These are phyloP conservation scores for Pittosporum tobira DNA, from an alignment of 129 eudicot species.

Conservation along the genomic window DNA sequence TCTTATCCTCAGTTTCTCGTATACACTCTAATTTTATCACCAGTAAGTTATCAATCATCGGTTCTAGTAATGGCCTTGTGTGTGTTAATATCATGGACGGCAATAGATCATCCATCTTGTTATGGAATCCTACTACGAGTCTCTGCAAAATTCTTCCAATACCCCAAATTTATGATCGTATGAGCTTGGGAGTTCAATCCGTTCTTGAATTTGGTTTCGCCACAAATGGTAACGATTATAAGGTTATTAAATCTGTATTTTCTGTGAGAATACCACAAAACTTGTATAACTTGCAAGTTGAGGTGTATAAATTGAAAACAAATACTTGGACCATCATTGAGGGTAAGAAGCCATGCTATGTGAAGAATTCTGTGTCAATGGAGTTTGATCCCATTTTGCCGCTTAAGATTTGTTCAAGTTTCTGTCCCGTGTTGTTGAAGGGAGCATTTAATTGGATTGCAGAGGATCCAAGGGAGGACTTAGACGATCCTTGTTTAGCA, in stretches of 20 bases:
- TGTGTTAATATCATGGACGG: background rate
- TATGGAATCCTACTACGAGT: conserved; percentile 1
- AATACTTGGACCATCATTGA: background rate
- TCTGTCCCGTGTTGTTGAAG: too few species aligned
- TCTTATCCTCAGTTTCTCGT: too few species aligned
- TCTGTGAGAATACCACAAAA: background rate
- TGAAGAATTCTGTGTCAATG: too few species aligned
- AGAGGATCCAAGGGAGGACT: background rate
- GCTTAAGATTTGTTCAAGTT: background rate
- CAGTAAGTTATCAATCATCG: background rate
- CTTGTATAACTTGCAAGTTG: background rate
- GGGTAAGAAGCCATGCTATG: too few species aligned
- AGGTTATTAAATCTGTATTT: background rate
- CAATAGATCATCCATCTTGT: background rate
- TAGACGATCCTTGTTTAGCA: too few species aligned
- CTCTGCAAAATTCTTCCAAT: background rate
- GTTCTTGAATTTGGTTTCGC: conserved; percentile 7
- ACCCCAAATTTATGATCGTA: background rate
- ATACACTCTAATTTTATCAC: background rate
- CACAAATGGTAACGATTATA: background rate
- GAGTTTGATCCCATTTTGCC: background rate
- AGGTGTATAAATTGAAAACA: background rate
- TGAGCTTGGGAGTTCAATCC: too few species aligned
- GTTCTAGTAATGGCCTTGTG: conserved; percentile 6
- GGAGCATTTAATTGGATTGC: background rate